A percentile compares a stretch with the other conserved stretches of the same genome.
Conservation (phyloP, 2,329 filamentous ascomycete species). For the Neodidymelliopsis sp. region DNA sequence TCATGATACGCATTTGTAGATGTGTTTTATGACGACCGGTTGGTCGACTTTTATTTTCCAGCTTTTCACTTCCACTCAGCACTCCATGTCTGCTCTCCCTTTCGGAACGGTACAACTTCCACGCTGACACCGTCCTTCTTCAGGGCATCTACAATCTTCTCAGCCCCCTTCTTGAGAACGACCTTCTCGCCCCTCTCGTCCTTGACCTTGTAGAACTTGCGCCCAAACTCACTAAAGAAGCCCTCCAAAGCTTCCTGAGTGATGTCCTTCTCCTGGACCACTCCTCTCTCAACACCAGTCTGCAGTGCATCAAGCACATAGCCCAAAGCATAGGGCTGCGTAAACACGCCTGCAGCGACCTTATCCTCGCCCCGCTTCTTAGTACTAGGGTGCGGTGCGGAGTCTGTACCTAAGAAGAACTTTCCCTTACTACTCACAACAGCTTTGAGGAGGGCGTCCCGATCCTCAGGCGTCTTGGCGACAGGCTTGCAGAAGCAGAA, state of each 20-base stretch:
- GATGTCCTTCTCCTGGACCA: slow-evolving; percentile 62
- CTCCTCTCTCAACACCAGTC: slow-evolving; percentile 64
- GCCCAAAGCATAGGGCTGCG: slow-evolving; percentile 73
- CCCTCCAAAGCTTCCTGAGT: slow-evolving; percentile 62
- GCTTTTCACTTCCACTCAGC: slow-evolving; percentile 48
- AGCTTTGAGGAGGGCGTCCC: slow-evolving; percentile 74
- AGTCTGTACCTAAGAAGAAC: slow-evolving; percentile 78
- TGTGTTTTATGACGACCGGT: too few species aligned
- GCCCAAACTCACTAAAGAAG: slow-evolving; percentile 65
- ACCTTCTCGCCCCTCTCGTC: slow-evolving; percentile 59
- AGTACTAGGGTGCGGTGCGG: slow-evolving; percentile 71
- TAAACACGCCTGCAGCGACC: slow-evolving; percentile 77
- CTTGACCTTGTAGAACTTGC: slow-evolving; percentile 64
- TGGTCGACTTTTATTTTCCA: too few species aligned
- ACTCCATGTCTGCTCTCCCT: slow-evolving; percentile 67
- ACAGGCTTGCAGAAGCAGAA: slow-evolving; percentile 82
- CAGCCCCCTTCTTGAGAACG: slow-evolving; percentile 63
- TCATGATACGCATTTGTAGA: too few species aligned
- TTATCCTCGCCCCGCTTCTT: slow-evolving; percentile 65
- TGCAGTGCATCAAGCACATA: slow-evolving; percentile 72
- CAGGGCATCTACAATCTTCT: slow-evolving; percentile 63
- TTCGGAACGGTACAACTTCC: slow-evolving; percentile 71
- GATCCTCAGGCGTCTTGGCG: slow-evolving; percentile 70
- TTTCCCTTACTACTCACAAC: slow-evolving; percentile 63
- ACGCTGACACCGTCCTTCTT: slow-evolving; percentile 60